Percentiles rank a stretch among this genome's conserved stretches.
Conservation (phyloP, 768 basidiomycete genomes). For the Lentinula edodes region DNA sequence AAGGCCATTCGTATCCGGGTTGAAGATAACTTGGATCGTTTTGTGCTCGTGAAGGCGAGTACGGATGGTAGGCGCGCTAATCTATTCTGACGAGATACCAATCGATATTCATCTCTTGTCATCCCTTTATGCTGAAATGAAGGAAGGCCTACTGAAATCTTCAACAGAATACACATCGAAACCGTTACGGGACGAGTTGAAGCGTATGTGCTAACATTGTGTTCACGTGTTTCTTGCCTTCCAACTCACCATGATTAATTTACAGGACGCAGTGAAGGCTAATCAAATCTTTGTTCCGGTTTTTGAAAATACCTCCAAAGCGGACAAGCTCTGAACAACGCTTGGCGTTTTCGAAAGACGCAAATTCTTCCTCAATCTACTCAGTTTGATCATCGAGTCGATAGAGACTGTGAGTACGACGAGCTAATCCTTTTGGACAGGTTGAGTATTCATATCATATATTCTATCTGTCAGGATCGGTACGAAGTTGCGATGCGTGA, state of each 20-base stretch:
- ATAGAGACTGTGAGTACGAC: conserved; percentile 71
- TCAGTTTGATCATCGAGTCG: conserved; percentile 80
- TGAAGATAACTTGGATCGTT: conserved; percentile 96
- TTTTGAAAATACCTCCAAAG: conserved; percentile 91
- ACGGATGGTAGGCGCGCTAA: conserved; percentile 70
- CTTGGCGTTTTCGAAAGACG: conserved; percentile 94
- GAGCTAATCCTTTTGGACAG: background rate
- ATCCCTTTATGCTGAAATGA: conserved; percentile 93
- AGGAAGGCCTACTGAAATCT: conserved; percentile 73
- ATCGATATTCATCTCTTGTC: conserved; percentile 8
- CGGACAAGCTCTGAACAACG: conserved; percentile 86
- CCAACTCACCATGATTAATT: background rate
- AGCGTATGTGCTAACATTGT: conserved; percentile 48
- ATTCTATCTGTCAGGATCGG: conserved; percentile 57
- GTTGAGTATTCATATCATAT: background rate
- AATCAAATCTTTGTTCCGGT: conserved; percentile 95
- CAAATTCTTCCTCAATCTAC: conserved; percentile 99
- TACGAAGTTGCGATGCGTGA: conserved; percentile 93
- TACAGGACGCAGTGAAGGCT: conserved; percentile 87
- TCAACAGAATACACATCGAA: conserved; percentile 78
- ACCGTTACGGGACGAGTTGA: conserved; percentile 77
- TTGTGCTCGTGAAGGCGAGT: conserved; percentile 94
- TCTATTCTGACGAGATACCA: background rate
- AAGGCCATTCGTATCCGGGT: conserved; percentile 94
- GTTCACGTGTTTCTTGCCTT: background rate